Base-by-base conservation (phyloP, 257 asterid genomes). In the Solanum megistacrolobum region DNA sequence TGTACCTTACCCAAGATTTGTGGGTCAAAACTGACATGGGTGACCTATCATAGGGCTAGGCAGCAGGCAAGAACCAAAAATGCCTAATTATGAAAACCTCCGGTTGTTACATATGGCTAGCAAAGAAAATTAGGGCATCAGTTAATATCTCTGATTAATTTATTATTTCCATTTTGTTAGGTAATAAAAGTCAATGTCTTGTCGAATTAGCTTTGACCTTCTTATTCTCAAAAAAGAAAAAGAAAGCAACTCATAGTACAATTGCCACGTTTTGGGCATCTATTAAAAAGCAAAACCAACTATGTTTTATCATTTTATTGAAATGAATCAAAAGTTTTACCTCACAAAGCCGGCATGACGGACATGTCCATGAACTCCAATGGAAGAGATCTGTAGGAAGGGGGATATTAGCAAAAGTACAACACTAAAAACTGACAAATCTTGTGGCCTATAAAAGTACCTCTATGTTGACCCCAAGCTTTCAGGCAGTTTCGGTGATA, bases 301-400 rank as follows among this genome's bases (percentile, higher is more conserved):
- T 65, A 20, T 10, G 32, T 68, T n/a, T 29, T 38, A 46, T 58
- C 43, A 86, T 83, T 87, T 38, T 41, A 84, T 83, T 84, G 86
- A 83, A 85, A 83, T 58, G 86, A 83, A 89, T 65, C 69, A 82
- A 55, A 86, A 69, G 16, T 79, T 71, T 89, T 93, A 97, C 99
- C 99, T 97, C 99, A 87, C 99, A 97, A 76, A 81, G 85, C 75
- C 99, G 94, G 92, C 99, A 97, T 79, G 98, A 97, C 83, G 99
- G 98, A 90, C 99, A 97, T 29, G 94, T 89, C 99, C 99, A 97
- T 60, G 98, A 95, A 92, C 98, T 96, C 99, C 99, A 97, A 90
- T 96, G 99, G 90, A 97, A 96, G 88, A 97, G 96, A 94, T 96
- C 99, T 97, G 94, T 21, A 88, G 78, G 79, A 25, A 89, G 89